A percentile compares a stretch with the other conserved stretches of the same genome.
Evolutionary conservation across 441 rosid genomes (phyloP).

Genomic region (Croton setiger): DNA sequence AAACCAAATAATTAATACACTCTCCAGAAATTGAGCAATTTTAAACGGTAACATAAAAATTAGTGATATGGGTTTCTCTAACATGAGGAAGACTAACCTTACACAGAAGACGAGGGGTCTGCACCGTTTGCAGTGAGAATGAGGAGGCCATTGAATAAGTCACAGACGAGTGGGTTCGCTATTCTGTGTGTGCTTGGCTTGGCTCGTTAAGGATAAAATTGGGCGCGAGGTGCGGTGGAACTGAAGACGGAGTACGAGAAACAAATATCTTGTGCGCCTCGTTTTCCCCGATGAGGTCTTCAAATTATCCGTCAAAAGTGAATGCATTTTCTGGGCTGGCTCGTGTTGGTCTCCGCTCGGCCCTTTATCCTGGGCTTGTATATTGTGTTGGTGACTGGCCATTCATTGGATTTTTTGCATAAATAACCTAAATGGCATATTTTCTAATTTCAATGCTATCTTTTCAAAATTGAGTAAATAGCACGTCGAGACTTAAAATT

Average conservation of each 20-base stretch:
- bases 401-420: too few species aligned
- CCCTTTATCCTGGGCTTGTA: background rate
- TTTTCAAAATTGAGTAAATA: too few species aligned
- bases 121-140: constrained; percentile 45
- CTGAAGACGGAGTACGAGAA: background rate
- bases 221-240: background rate
- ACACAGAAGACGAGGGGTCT: constrained; percentile 32
- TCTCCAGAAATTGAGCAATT: background rate
- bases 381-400: too few species aligned
- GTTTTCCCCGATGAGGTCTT: constrained; percentile 6
- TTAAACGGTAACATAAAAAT: background rate
- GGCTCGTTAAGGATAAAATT: constrained; percentile 10
- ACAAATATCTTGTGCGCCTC: background rate
- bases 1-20: background rate
- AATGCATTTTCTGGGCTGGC: background rate
- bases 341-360: background rate
- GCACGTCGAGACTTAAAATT: too few species aligned
- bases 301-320: background rate
- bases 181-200: background rate
- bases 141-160: constrained; percentile 41
- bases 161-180: too few species aligned
- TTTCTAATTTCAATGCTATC: too few species aligned
- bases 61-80: background rate
- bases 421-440: too few species aligned
- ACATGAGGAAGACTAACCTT: constrained; percentile 35